Conservation (phyloP, 306 rosid genomes). For the Gleditsia sinensis region DNA sequence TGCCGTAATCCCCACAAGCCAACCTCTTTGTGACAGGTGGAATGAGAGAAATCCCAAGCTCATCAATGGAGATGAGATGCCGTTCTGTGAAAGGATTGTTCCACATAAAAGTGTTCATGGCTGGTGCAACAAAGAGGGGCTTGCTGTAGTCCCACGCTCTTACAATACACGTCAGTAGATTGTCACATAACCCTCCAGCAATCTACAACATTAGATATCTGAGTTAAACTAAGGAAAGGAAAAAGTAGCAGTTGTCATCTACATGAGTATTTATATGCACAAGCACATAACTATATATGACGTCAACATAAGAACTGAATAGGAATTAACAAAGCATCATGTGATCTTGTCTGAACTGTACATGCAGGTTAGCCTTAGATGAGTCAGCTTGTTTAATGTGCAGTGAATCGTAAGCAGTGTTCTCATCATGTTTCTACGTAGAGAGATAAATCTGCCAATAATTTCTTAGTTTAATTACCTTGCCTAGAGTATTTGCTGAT, state of each 20-base stretch:
- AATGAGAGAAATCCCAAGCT: conserved; percentile 73
- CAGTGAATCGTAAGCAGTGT: not conserved
- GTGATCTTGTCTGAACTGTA: not conserved
- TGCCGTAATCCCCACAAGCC: conserved; percentile 83
- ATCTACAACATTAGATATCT: conserved; percentile 51
- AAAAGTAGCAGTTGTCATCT: not conserved
- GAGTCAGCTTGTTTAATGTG: not conserved
- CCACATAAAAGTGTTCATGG: conserved; percentile 82
- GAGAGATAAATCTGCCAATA: conserved; percentile 12
- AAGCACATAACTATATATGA: not conserved
- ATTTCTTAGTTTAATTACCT: conserved; percentile 56
- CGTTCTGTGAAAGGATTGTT: conserved; percentile 71
- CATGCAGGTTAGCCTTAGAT: not conserved
- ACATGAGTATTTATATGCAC: conserved; percentile 1
- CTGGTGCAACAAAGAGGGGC: conserved; percentile 80
- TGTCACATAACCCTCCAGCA: conserved; percentile 82
- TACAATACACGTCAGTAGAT: conserved; percentile 73
- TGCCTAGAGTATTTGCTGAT: conserved; percentile 85
- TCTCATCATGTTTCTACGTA: conserved; percentile 2
- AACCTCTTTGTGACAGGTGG: conserved; percentile 74
- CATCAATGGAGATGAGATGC: conserved; percentile 58
- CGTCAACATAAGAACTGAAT: conserved; percentile 12
- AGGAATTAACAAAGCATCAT: not conserved
- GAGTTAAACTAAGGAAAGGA: not conserved
- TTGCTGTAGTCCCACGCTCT: conserved; percentile 88